Evolutionary conservation across 2,329 filamentous ascomycete genomes (phyloP), one percentile per base, ranked within the genome.

Genomic region (Sclerotinia subarctica): DNA sequence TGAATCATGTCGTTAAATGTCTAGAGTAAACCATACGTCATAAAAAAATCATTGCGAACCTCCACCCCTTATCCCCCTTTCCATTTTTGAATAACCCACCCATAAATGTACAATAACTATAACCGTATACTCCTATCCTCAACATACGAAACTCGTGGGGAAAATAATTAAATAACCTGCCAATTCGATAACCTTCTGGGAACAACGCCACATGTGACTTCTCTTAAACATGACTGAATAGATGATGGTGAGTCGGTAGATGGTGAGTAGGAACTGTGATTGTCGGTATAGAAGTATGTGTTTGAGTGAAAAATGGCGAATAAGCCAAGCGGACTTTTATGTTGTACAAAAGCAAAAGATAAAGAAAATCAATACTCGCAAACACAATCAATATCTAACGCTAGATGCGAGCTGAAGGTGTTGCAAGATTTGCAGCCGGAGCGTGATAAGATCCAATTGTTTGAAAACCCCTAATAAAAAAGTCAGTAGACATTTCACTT

Each of bases 391-490:
- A 11, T 17, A 24, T 38, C 44, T 1, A 26, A 6, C 32, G 21
- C 26, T 53, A 67, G 29, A 58, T 58, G n/a, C 38, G 65, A 46
- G 44, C 29, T 19, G 56, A 19, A 44, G 53, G 47, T 44, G 70
- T 51, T 59, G 72, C 44, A 54, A 70, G 69, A 60, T 70, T 71
- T 19, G 69, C 56, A 60, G 69, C 68, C 26, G 74, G 70, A 24
- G 83, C 51, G 71, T 89, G 87, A 70, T 86, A 89, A 1, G 86
- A 83, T 42, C 86, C 85, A 64, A 89, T 89, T 70, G 84, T 88
- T 76, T 89, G 87, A 72, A 89, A 89, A 0, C 87, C 87, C 79
- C 76, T 77, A 68, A 51, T 68, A 24, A 56, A 32, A 70, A 52
- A 56, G 74, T 81, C 75, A 80, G 76, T 58, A 66, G 70, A 38